Percentiles rank a stretch among this genome's conserved stretches.
These are phyloP conservation scores for Isabelozyma gotoi DNA, from an alignment of 805 yeast species.

Conservation along the genomic window DNA sequence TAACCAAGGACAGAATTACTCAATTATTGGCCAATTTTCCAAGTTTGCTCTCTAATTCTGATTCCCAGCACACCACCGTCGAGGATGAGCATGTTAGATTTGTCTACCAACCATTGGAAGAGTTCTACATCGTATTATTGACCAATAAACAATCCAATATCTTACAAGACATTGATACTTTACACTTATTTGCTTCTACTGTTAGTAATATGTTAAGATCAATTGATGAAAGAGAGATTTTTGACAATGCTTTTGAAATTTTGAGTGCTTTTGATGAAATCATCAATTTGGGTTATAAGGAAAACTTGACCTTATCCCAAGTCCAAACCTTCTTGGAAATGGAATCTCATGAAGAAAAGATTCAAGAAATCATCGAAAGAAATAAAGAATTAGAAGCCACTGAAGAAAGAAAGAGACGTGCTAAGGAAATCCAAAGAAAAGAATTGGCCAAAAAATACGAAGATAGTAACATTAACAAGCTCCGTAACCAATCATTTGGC, in stretches of 20 bases:
- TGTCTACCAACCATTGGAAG: constrained; percentile 95
- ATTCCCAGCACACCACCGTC: constrained; percentile 86
- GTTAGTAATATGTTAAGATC: constrained; percentile 70
- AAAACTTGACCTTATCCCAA: constrained; percentile 77
- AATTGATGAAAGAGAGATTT: constrained; percentile 80
- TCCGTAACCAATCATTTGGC: constrained; percentile 24
- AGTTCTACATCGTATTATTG: constrained; percentile 83
- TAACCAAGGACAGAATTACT: constrained; percentile 81
- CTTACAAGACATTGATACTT: constrained; percentile 89
- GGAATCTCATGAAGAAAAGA: constrained; percentile 98
- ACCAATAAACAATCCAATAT: constrained; percentile 91
- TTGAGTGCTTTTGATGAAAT: constrained; percentile 93
- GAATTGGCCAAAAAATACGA: constrained; percentile 67
- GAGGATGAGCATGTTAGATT: constrained; percentile 91
- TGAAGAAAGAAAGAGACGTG: constrained; percentile 94
- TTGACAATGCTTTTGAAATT: constrained; percentile 83
- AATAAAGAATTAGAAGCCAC: constrained; percentile 96
- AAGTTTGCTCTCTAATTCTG: constrained; percentile 63
- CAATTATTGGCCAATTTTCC: constrained; percentile 86
- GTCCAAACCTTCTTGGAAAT: constrained; percentile 87
- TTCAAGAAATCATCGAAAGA: constrained; percentile 95
- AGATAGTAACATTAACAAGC: constrained; percentile 24
- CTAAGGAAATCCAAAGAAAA: constrained; percentile 82
- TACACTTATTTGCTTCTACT: constrained; percentile 80
- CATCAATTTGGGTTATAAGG: constrained; percentile 84